A percentile compares a stretch with the other conserved stretches of the same genome.
Evolutionary conservation across 768 basidiomycete genomes (phyloP).

Genomic region (Tricholoma furcatifolium): DNA sequence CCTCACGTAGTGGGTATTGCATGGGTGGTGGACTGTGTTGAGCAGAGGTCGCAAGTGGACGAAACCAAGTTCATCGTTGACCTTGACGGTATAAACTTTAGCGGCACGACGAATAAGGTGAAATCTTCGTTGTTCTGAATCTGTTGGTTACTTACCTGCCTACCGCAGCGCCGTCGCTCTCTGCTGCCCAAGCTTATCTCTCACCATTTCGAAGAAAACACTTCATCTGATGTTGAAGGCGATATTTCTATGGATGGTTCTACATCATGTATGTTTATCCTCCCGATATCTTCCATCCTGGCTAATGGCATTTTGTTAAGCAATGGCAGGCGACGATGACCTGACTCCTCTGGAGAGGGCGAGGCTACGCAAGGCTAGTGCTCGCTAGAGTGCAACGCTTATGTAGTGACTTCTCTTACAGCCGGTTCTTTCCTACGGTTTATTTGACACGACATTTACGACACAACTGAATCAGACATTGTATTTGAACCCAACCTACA

Average conservation of each 20-base stretch:
- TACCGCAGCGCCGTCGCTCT: conserved; percentile 64
- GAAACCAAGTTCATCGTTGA: conserved; percentile 68
- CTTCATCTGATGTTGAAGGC: conserved; percentile 27
- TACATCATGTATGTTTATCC: conserved; percentile 35
- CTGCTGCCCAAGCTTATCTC: conserved; percentile 65
- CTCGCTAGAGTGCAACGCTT: not conserved
- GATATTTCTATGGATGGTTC: conserved; percentile 47
- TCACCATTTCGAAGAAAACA: conserved; percentile 23
- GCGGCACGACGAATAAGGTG: conserved; percentile 67
- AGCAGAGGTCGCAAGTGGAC: conserved; percentile 60
- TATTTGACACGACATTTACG: conserved; percentile 12
- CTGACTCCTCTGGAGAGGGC: conserved; percentile 72
- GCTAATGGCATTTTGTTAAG: conserved; percentile 26
- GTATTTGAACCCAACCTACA: too few species aligned
- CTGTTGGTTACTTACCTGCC: not conserved
- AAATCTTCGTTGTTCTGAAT: not conserved
- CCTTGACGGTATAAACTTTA: conserved; percentile 56
- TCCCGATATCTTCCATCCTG: not conserved
- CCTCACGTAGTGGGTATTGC: conserved; percentile 80
- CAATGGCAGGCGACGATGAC: conserved; percentile 47
- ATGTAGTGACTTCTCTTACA: not conserved
- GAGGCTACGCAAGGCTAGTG: conserved; percentile 42
- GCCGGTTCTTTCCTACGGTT: not conserved
- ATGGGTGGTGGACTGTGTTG: conserved; percentile 88
- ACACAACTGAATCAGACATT: not conserved